Evolutionary conservation across 1,139 yeast species (phyloP).

Genomic region (Yamadazyma blattariae): DNA sequence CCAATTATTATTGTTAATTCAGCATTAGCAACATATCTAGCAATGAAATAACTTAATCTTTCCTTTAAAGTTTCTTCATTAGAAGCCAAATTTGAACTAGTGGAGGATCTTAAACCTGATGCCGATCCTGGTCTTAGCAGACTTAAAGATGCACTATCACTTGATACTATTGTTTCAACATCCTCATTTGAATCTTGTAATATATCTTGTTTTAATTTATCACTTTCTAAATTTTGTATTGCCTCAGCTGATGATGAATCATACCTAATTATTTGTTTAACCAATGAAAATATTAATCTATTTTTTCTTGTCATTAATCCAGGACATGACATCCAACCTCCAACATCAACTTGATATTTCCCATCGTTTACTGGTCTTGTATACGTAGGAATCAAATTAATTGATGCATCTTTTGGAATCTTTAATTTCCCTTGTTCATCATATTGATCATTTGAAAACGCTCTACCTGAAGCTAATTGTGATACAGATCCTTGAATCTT

Average conservation of each 20-base stretch:
- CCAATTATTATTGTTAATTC: conserved; percentile 53
- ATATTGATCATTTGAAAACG: conserved; percentile 26
- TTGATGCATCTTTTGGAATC: conserved; percentile 36
- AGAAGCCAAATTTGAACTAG: conserved; percentile 3
- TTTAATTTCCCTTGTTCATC: conserved; percentile 32
- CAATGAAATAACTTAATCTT: conserved; percentile 59
- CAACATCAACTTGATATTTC: conserved; percentile 54
- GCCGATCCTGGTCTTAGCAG: conserved; percentile 1
- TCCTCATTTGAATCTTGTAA: conserved; percentile 15
- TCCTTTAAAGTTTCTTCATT: conserved; percentile 46
- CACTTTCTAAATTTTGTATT: conserved; percentile 28
- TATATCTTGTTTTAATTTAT: conserved; percentile 27
- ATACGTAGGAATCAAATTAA: conserved; percentile 62
- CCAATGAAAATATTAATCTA: conserved; percentile 62
- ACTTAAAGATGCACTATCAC: conserved; percentile 7
- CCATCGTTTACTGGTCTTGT: conserved; percentile 37
- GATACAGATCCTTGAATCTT: conserved; percentile 45
- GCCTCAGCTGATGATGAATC: conserved; percentile 24
- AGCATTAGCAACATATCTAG: conserved; percentile 53
- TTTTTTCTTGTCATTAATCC: conserved; percentile 72
- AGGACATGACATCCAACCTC: conserved; percentile 74
- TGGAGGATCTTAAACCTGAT: not conserved
- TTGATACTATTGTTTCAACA: conserved; percentile 12
- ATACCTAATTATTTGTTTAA: conserved; percentile 63
- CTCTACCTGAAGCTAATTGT: conserved; percentile 45